Evolutionary conservation across 495 filamentous ascomycete genomes (phyloP), one percentile per base, ranked within the genome.

Genomic region (Choiromyces venosus): DNA sequence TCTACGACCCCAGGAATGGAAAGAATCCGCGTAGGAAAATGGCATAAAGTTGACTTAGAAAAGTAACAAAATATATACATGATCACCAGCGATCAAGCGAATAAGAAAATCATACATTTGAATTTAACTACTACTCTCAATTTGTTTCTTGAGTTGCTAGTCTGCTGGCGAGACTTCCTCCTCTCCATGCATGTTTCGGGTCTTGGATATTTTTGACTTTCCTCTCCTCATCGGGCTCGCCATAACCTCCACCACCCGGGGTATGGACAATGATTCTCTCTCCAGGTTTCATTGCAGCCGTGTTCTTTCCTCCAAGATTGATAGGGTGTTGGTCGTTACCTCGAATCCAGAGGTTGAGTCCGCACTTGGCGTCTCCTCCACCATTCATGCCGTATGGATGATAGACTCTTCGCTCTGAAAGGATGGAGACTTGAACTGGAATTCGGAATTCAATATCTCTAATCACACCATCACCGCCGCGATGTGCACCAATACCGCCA

Each of bases 391-490:
- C 95, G 79, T 97, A 99, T 10, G 95, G 95, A 37, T 88, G 87
- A 78, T 93, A 93, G 0, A 97, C 93, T 21, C 95, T 84, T 37
- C 95, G 84, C 84, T 99, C 95, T 69, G 89, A 92, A 52, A 99
- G 82, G 73, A 99, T 97, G 8, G 90, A 93, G 21, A 92, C 92
- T 80, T 97, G 91, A 73, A 97, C 87, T 0, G 92, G 91, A 35
- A 93, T 89, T 29, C 94, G 86, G 84, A 99, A 97, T 83, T 99
- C 95, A 70, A 99, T 97, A 76, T 99, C 95, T 1, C 95, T 85
- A 2, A 97, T 84, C 40, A 99, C 94, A 56, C 95, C 95, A 70
- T 97, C 91, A 3, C 95, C 95, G 37, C 95, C 95, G 0, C 83
- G 86, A 80, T 97, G 90, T 81, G 89, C 86, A 2, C 95, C 95